Evolutionary conservation across 345 rosid genomes (phyloP), one percentile per base, ranked within the genome.

Genomic region (Citrus sp.): DNA sequence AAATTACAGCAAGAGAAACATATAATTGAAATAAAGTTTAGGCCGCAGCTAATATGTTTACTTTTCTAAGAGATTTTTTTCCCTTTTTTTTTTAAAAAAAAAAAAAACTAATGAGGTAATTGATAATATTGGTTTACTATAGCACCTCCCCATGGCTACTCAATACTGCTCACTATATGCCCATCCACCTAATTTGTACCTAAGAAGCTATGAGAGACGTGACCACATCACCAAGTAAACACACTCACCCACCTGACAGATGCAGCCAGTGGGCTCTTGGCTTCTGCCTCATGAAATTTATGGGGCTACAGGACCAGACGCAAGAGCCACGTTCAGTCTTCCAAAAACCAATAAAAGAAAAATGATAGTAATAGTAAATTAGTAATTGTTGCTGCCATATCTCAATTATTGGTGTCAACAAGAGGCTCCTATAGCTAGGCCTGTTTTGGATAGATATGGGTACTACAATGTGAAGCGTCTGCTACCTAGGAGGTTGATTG

Each of bases 161-260:
- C 40, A 35, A 40, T 22, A 9, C 55, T n/a, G 12, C 7, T 22
- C 56, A 16, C 14, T 37, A 1, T 61, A 49, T 74, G 70, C 71
- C 82, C 79, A 69, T 69, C 79, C 56, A 80, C 73, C 79, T 74
- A 74, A 74, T 74, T 80, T 70, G 55, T 68, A 49, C 78, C 82
- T 68, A 71, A 32, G 16, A 28, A 46, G 18, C 18, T 46, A 10
- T 9, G n/a, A 24, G 65, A 58, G 76, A 58, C 74, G 78, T 34
- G 63, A 32, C 75, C 70, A 32, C 61, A 67, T 24, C 37, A 30
- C 56, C 55, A 9, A 54, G 30, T 19, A 18, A 30, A 62, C 24
- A 60, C 35, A n/a, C 2, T 8, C 68, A 40, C 60, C 67, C n/a
- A 60, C 70, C 62, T 46, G 25, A 14, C 76, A 58, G 32, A 34